These are phyloP conservation scores for Boletus rubroflammeus DNA, from an alignment of 768 basidiomycete species.

Conservation along the genomic window DNA sequence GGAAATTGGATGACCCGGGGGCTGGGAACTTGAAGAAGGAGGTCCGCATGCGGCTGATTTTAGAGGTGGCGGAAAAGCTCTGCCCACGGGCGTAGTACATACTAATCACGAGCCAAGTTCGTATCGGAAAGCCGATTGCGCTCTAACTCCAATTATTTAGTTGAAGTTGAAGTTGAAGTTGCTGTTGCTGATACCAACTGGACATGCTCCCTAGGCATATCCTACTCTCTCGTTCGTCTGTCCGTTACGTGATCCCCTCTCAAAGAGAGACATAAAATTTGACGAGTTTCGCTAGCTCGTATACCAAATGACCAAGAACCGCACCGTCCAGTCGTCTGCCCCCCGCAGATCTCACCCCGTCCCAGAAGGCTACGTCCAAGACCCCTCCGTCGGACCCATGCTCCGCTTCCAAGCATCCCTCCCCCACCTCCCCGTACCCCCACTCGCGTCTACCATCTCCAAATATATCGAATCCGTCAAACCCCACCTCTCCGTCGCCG, in stretches of 20 bases:
- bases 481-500: conserved; percentile 67
- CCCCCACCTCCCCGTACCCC: conserved; percentile 79
- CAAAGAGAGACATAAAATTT: not conserved
- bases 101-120: not conserved
- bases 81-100: no score
- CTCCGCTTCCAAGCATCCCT: conserved; percentile 70
- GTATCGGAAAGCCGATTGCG: no score
- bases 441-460: conserved; percentile 72
- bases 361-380: conserved; percentile 48
- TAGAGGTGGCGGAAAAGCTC: conserved; percentile 54
- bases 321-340: conserved; percentile 28
- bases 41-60: conserved; percentile 56
- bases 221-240: conserved; percentile 16
- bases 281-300: conserved; percentile 1
- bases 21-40: conserved; percentile 68
- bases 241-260: not conserved
- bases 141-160: no score
- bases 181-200: not conserved
- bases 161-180: no score
- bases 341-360: conserved; percentile 23
- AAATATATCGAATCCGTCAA: conserved; percentile 87
- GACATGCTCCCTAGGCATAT: conserved; percentile 11
- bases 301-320: conserved; percentile 29
- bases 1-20: conserved; percentile 53
- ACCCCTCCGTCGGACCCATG: conserved; percentile 62